Percentiles rank a stretch among this genome's conserved stretches.
Conservation (phyloP, 2,329 filamentous ascomycete genomes). For the Triangularia setosa region DNA sequence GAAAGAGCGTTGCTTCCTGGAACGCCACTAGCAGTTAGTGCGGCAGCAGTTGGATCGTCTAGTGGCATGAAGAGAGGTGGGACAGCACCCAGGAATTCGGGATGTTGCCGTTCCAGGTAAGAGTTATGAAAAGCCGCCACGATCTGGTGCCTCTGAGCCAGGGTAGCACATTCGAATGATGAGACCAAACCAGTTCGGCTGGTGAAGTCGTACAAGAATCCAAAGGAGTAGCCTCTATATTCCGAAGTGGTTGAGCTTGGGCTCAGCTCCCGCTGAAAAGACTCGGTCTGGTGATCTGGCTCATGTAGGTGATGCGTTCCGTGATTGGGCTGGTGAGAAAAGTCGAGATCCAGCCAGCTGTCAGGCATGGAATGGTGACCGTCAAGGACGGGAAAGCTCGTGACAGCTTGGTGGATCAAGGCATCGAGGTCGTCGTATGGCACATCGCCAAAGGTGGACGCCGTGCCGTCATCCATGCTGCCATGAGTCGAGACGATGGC, state of each 20-base stretch:
- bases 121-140: conserved; percentile 20
- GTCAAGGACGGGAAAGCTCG: conserved; percentile 15
- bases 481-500: neutral
- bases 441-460: conserved; percentile 9
- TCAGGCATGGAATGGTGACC: conserved; percentile 5
- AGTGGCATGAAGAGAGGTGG: neutral
- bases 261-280: neutral
- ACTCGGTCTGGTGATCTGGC: neutral
- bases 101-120: conserved; percentile 17
- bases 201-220: conserved; percentile 35
- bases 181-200: conserved; percentile 33
- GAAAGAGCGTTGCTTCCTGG: neutral
- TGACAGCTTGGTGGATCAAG: conserved; percentile 20
- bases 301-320: neutral
- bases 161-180: conserved; percentile 36
- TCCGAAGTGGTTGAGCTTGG: conserved; percentile 7
- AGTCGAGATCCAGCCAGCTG: conserved; percentile 18
- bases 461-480: neutral
- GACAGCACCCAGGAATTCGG: conserved; percentile 2
- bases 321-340: neutral
- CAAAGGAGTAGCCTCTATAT: conserved; percentile 23
- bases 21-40: neutral
- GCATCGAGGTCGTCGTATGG: conserved; percentile 18
- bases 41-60: neutral
- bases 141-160: conserved; percentile 30